phyloP scores from a whole-genome alignment of 148 eudicot species.

The Diospyros kaki region DNA sequence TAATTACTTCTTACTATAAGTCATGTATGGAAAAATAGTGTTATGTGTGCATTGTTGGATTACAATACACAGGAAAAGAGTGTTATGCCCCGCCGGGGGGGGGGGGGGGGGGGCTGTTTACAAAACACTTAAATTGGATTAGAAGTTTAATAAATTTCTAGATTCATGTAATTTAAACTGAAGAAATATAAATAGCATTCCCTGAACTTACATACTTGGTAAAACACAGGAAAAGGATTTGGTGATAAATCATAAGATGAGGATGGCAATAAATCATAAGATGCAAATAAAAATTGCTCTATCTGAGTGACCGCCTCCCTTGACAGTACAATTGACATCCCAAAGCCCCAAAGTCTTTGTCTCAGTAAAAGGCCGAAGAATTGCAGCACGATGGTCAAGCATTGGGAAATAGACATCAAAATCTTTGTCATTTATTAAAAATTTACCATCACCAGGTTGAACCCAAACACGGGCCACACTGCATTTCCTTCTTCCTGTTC shows the following conservation, averaged over 20 bases:
- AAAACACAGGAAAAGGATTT: too few species aligned
- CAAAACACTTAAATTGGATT: too few species aligned
- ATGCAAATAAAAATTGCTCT: background rate
- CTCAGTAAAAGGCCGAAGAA: conserved; percentile 90
- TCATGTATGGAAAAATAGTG: too few species aligned
- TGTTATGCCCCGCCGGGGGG: too few species aligned
- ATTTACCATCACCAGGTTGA: conserved; percentile 87
- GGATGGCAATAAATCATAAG: background rate
- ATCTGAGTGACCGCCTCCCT: conserved; percentile 96
- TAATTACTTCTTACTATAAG: too few species aligned
- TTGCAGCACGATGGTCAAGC: conserved; percentile 97
- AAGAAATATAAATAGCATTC: too few species aligned
- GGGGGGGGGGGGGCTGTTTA: too few species aligned
- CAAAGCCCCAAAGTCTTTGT: conserved; percentile 83
- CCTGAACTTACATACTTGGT: too few species aligned
- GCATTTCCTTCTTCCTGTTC: conserved; percentile 90
- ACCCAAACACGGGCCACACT: conserved; percentile 95
- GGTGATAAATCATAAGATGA: background rate
- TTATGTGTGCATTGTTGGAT: too few species aligned
- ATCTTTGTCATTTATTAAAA: conserved; percentile 70
- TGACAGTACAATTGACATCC: conserved; percentile 87
- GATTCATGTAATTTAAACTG: too few species aligned
- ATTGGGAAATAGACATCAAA: conserved; percentile 92
- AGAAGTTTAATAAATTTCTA: too few species aligned
- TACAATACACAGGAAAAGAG: too few species aligned